Evolutionary conservation across 2,329 filamentous ascomycete species (phyloP), one percentile per base, ranked within the genome.

Genomic region (Apiospora marii): DNA sequence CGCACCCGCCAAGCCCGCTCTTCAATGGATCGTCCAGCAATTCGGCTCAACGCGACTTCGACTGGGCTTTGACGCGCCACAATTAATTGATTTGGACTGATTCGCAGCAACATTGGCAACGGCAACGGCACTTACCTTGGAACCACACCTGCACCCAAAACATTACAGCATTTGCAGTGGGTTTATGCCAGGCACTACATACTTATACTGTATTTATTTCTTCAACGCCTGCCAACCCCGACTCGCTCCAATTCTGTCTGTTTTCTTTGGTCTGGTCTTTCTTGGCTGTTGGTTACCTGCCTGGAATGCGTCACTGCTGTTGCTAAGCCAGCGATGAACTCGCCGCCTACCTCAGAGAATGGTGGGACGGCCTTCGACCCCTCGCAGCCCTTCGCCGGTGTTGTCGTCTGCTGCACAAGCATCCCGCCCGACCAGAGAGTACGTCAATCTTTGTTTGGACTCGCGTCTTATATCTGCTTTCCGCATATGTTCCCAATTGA

Each of bases 391-490:
- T 71, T 64, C 53, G 64, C 64, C 22, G 44, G 48, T 41, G 67
- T 68, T 64, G 48, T 72, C 24, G 46, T 98, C 77, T 98, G 95
- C 87, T 97, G 94, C 84, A 98, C 95, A 68, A 95, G 93, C 77
- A 92, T 98, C 76, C 87, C 92, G 71, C 90, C 93, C 72, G 94
- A 97, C 79, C 88, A 92, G 79, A 90, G 94, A 82, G 94, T 96
- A 86, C 77, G 88, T 85, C 8, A 10, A 53, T 44, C 41, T 44
- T 7, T 43, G 12, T 4, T n/a, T 49, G 30, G 16, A 34, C 61
- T 13, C 30, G 61, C 8, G 13, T 41, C 61, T n/a, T n/a, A n/a
- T n/a, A n/a, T 34, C 27, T 37, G 53, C 1, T 19, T n/a, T 37
- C 37, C 19, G 30, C 53, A 30, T 30, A 1, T 58, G 8, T 19